Evolutionary conservation across 1,139 yeast species (phyloP).

Genomic region (Yarrowia galli): DNA sequence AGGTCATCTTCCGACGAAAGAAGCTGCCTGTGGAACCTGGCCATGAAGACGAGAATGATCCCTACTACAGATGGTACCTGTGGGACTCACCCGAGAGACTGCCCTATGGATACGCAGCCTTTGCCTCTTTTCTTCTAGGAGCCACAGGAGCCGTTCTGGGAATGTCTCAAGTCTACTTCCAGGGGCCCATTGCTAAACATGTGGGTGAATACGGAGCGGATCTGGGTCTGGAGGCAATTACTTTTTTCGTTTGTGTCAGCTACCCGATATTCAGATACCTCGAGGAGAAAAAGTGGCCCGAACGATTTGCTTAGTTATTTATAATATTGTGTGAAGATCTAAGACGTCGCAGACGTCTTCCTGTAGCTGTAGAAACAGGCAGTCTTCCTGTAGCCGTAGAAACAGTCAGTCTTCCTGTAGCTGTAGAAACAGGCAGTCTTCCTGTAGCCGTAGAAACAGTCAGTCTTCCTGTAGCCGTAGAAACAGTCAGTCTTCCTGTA

Average conservation of each 20-base stretch:
- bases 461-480: too few relatives aligned
- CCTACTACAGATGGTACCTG: conserved; percentile 55
- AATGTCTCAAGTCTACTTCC: conserved; percentile 80
- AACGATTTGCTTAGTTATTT: conserved; percentile 10
- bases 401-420: too few relatives aligned
- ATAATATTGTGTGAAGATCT: neutral
- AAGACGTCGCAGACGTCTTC: too few relatives aligned
- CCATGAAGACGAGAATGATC: conserved; percentile 40
- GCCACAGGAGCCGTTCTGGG: conserved; percentile 82
- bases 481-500: too few relatives aligned
- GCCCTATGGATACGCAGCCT: conserved; percentile 71
- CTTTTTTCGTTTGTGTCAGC: conserved; percentile 17
- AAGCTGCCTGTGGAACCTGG: conserved; percentile 47
- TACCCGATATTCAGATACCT: conserved; percentile 24
- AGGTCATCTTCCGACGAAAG: conserved; percentile 69
- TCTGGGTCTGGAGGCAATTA: conserved; percentile 60
- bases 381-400: too few relatives aligned
- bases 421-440: too few relatives aligned
- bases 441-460: too few relatives aligned
- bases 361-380: neutral
- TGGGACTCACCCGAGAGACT: conserved; percentile 67
- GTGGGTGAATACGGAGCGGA: conserved; percentile 74
- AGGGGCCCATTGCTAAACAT: conserved; percentile 69
- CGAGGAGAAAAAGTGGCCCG: conserved; percentile 30
- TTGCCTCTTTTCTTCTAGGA: conserved; percentile 65